These are phyloP conservation scores for Pseudogymnoascus sp. DNA, from an alignment of 2,329 filamentous ascomycete genomes.

Conservation along the genomic window DNA sequence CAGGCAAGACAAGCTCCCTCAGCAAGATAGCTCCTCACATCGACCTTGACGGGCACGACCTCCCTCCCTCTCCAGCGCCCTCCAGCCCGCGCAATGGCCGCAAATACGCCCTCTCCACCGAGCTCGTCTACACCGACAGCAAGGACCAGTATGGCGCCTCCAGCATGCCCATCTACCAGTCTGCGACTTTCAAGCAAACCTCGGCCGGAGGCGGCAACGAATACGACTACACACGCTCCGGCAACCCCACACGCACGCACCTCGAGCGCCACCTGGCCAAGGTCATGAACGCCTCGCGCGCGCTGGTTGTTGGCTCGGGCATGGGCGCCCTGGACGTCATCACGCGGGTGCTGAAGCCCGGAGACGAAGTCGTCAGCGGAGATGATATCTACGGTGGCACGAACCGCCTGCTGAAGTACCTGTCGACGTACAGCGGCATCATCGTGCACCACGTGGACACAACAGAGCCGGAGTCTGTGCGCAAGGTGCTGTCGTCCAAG, in stretches of 20 bases:
- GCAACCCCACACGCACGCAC: conserved; percentile 92
- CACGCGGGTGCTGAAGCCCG: conserved; percentile 78
- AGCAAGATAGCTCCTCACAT: conserved; percentile 39
- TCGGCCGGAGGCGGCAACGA: conserved; percentile 72
- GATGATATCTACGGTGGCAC: conserved; percentile 96
- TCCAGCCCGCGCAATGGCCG: conserved; percentile 81
- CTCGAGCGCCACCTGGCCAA: conserved; percentile 95
- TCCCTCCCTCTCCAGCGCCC: conserved; percentile 86
- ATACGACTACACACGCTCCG: conserved; percentile 97
- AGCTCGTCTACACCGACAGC: conserved; percentile 91
- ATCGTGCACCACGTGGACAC: conserved; percentile 95
- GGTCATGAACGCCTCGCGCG: conserved; percentile 92
- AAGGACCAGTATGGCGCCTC: conserved; percentile 96
- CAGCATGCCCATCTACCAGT: conserved; percentile 96
- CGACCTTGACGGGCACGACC: conserved; percentile 74
- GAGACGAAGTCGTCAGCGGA: conserved; percentile 94
- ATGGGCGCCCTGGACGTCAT: conserved; percentile 98
- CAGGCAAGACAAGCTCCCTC: conserved; percentile 19
- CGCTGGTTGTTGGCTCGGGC: conserved; percentile 87
- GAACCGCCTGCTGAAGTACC: conserved; percentile 85
- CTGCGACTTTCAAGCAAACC: conserved; percentile 93
- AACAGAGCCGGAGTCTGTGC: conserved; percentile 66
- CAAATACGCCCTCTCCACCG: conserved; percentile 89
- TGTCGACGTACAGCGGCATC: conserved; percentile 83
- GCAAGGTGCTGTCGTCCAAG: conserved; percentile 62